These are phyloP conservation scores for Polyrhizophydium stewartii DNA, from an alignment of 371 early-diverging fungal species.

Conservation along the genomic window DNA sequence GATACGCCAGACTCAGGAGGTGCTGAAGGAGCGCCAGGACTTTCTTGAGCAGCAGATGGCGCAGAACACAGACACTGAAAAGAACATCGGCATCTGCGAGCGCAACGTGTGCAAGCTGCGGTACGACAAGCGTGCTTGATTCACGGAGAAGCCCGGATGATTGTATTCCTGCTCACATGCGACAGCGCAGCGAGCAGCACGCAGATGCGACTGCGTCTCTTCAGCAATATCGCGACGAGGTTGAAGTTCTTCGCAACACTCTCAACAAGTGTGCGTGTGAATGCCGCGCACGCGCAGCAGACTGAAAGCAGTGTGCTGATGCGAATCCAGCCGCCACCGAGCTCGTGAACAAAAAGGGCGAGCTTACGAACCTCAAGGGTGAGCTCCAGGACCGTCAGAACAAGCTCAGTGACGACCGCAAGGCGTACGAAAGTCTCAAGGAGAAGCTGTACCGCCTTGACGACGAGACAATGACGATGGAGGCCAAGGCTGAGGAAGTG, in stretches of 20 bases:
- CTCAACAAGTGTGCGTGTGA: slow-evolving; percentile 34
- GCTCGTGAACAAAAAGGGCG: slow-evolving; percentile 30
- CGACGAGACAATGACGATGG: slow-evolving; percentile 41
- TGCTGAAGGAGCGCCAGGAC: slow-evolving; percentile 42
- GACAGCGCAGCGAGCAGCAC: slow-evolving; percentile 30
- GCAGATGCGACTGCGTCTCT: slow-evolving; percentile 22
- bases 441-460: slow-evolving; percentile 25
- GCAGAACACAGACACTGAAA: slow-evolving; percentile 41
- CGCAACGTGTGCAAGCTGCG: slow-evolving; percentile 38
- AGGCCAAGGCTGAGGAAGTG: slow-evolving; percentile 43
- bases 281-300: background rate
- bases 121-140: slow-evolving; percentile 13
- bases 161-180: background rate
- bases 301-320: background rate
- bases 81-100: slow-evolving; percentile 39
- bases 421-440: slow-evolving; percentile 17
- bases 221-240: slow-evolving; percentile 45
- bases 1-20: slow-evolving; percentile 25
- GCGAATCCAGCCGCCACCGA: slow-evolving; percentile 35
- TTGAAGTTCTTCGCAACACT: slow-evolving; percentile 41
- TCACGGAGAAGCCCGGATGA: background rate
- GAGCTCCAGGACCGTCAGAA: slow-evolving; percentile 29
- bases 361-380: slow-evolving; percentile 30
- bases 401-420: slow-evolving; percentile 26
- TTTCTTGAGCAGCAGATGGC: slow-evolving; percentile 36